phyloP scores from a whole-genome alignment of 2,329 filamentous ascomycete species.

The Aspergillus niger region DNA sequence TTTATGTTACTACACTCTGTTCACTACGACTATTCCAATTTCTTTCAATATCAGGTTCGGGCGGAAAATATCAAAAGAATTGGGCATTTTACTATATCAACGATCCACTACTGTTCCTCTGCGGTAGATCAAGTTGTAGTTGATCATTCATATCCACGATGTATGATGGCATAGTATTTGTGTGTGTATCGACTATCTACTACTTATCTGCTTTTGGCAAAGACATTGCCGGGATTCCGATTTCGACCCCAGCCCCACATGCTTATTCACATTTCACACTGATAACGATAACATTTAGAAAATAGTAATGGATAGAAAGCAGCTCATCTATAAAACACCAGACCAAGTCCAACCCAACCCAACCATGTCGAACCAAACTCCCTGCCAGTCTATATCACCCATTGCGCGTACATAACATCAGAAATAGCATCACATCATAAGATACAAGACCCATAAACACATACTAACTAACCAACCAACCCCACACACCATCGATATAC shows the following conservation, averaged over 20 bases:
- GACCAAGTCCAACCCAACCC: too few relatives aligned
- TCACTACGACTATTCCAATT: conserved; percentile 39
- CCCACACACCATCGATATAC: not conserved
- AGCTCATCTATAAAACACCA: too few relatives aligned
- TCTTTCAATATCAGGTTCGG: conserved; percentile 29
- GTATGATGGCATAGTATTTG: too few relatives aligned
- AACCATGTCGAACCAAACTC: not conserved
- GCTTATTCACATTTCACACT: not conserved
- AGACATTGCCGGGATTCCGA: not conserved
- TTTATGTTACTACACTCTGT: conserved; percentile 13
- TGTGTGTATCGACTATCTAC: too few relatives aligned
- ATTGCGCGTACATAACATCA: not conserved
- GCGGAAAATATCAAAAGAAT: conserved; percentile 28
- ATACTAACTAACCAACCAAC: not conserved
- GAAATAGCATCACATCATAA: not conserved
- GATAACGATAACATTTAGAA: not conserved
- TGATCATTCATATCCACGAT: not conserved
- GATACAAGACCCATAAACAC: not conserved
- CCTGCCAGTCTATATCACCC: not conserved
- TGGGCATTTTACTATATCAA: conserved; percentile 16
- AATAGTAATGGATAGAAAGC: not conserved
- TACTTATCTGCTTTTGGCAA: not conserved
- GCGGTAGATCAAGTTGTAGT: not conserved
- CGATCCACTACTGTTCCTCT: not conserved
- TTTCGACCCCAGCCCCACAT: not conserved